Base-by-base conservation (phyloP, 352 stramenopile species). In the Aphanomyces cochlioides region DNA sequence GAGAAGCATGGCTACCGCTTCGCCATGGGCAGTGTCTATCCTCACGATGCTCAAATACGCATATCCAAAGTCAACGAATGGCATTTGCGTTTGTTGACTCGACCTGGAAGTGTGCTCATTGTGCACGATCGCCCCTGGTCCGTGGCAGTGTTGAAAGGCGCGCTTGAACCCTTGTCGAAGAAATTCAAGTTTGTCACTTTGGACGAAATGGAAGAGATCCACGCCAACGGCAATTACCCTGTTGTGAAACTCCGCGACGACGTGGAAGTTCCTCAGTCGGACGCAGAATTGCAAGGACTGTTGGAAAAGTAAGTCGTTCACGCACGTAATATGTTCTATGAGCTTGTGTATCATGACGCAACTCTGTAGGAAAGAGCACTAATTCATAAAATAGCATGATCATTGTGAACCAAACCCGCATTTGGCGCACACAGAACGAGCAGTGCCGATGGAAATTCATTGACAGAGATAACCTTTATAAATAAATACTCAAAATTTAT, bases 51-150 rank as follows among this genome's bases (percentile, higher is more conserved):
- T 28, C 87, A 95, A 74, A 92, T 95, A 74, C 83, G 82, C 67
- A 85, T 77, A 1, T 80, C 90, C 70, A 64, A 68, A 2, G 38
- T 95, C 28, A 95, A 95, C 48, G 79, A 86, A 38, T 73, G 87
- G 56, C 72, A 88, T 56, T 67, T 95, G 54, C 74, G 75, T 12
- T 53, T 69, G 38, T 78, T 83, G 34, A 93, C 87, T 7, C 73
- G 71, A n/a, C 82, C 77, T 36, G 87, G 87, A 39, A 89, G 84
- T 2, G 80, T 95, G 15, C 83, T 95, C 65, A 92, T 95, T 41
- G 83, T 95, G 34, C 87, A 95, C 57, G 87, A 95, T 58, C 85
- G 87, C 38, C 71, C 77, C 17, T 95, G 87, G 87, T 93, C 85
- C 4, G 78, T 92, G 7, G 83, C 81, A 13, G 87, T 95, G 36